Evolutionary conservation across 78 protist species (phyloP), one percentile per base, ranked within the genome.

Genomic region (Polysphondylium violaceum): DNA sequence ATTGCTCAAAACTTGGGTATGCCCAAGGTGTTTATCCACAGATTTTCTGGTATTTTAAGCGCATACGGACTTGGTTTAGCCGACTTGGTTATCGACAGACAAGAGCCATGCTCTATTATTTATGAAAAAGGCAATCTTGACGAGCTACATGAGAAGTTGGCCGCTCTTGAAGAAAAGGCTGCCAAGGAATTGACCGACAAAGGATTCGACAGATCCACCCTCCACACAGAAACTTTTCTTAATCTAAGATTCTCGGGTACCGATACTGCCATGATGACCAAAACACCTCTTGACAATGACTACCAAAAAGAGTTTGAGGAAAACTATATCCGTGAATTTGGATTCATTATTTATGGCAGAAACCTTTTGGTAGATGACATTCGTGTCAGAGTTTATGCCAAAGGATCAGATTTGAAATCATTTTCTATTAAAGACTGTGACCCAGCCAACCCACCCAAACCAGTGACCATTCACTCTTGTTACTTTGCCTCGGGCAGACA

Each of bases 11-110:
- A 74, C 6, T 71, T 98, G 1, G 96, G 98, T 23, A 97, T 98
- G 96, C 35, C 69, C n/a, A 44, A 47, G 35, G 93, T 97, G 7
- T 76, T 93, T 55, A 74, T 98, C 12, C 98, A 95, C 44, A 43
- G 93, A 58, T 73, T 78, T 93, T 50, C 97, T 43, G 96, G 98
- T 64, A 93, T 97, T 36, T 86, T 98, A 12, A 58, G 90, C 2
- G 99, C 99, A 11, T 86, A 83, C 47, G 99, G 99, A 25, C 14
- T 98, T 8, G 96, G 94, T 25, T 65, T 96, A 33, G 99, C 99
- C 1, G 96, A 95, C 55, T 51, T 76, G 2, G 94, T 79, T 6
- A 56, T 73, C 11, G 88, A 79, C 53, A 78, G 61, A 31, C 91
- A 76, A 94, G 96, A 77, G 53, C 96, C 96, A n/a, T 69, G 87